Evolutionary conservation across 2,329 filamentous ascomycete genomes (phyloP).

Genomic region (Clonostachys rhizophaga): DNA sequence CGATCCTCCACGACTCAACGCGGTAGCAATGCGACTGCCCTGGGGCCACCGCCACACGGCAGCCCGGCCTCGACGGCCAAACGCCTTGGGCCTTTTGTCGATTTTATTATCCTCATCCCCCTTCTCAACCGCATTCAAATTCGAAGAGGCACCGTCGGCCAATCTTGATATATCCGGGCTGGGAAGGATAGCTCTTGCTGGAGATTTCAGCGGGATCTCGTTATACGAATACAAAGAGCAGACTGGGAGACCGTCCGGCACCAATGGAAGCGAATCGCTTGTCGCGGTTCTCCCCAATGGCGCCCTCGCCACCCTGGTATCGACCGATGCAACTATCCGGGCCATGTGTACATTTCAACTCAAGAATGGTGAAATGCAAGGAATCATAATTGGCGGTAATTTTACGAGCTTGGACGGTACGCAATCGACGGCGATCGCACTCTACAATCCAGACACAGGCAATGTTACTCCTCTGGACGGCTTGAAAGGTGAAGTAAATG

Average conservation of each 20-base stretch:
- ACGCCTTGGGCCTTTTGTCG: constrained; percentile 31
- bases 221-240: constrained; percentile 84
- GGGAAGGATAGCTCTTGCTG: constrained; percentile 79
- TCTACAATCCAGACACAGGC: constrained; percentile 72
- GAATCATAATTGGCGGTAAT: constrained; percentile 85
- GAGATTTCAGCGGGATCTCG: constrained; percentile 88
- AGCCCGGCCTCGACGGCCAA: constrained; percentile 4
- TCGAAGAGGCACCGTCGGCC: constrained; percentile 58
- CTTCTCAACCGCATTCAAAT: constrained; percentile 46
- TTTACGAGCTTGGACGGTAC: constrained; percentile 84
- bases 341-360: constrained; percentile 79
- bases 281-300: constrained; percentile 82
- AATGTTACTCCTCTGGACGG: constrained; percentile 72
- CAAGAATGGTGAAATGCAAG: constrained; percentile 61
- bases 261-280: constrained; percentile 77
- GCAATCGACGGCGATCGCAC: constrained; percentile 71
- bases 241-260: constrained; percentile 58
- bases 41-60: too few species aligned
- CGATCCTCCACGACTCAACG: constrained; percentile 1
- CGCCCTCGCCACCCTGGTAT: constrained; percentile 67
- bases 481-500: constrained; percentile 75
- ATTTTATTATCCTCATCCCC: constrained; percentile 23
- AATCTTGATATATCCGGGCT: constrained; percentile 76
- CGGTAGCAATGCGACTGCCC: constrained; percentile 32
- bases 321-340: constrained; percentile 79